These are phyloP conservation scores for Sporothrix euskadiensis DNA, from an alignment of 2,329 filamentous ascomycete genomes.

Conservation along the genomic window DNA sequence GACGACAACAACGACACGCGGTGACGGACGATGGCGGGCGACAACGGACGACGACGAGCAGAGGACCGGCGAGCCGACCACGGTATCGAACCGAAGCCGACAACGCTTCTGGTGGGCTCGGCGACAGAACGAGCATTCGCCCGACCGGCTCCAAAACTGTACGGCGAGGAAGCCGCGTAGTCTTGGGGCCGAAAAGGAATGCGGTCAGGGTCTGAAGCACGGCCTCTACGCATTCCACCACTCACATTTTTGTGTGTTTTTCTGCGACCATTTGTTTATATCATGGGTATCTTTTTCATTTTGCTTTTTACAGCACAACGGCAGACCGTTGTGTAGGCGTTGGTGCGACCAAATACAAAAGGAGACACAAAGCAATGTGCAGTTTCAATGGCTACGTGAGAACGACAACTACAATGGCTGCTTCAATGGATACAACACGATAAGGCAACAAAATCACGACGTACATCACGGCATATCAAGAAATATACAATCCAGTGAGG, in stretches of 20 bases:
- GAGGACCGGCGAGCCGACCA: no score
- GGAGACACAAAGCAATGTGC: neutral
- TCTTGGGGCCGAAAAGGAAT: neutral
- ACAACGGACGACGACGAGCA: no score
- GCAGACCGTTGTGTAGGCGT: constrained; percentile 15
- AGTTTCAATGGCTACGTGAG: neutral
- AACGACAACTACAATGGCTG: no score
- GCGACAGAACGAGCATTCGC: no score
- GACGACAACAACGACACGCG: neutral
- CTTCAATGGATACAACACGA: neutral
- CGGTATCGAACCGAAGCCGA: neutral
- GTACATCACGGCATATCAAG: neutral
- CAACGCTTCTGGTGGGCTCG: neutral
- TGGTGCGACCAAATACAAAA: constrained; percentile 21
- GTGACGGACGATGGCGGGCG: neutral
- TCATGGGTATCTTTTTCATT: constrained; percentile 10
- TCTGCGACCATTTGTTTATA: constrained; percentile 13
- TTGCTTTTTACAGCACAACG: neutral
- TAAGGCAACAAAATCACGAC: neutral
- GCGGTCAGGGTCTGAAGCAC: neutral
- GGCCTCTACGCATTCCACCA: neutral
- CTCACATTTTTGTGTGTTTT: neutral
- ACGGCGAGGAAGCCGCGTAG: no score
- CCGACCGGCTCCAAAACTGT: no score
- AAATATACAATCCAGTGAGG: neutral